Evolutionary conservation across 257 asterid genomes (phyloP), one percentile per base, ranked within the genome.

Genomic region (Nicotiana undulata): DNA sequence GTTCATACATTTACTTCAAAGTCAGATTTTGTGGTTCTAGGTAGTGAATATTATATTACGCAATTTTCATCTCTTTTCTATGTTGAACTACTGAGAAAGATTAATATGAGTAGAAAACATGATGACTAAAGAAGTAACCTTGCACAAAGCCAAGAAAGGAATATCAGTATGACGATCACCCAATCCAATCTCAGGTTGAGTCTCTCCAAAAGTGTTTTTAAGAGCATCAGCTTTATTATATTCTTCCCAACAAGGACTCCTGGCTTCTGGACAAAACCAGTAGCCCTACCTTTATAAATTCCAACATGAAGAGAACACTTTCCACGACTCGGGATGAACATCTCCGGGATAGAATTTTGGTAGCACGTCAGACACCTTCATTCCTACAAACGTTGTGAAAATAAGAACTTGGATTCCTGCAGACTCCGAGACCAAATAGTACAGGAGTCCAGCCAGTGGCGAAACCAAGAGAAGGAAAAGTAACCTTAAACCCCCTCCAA

Each of bases 171-270:
- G 87, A 61, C 93, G 74, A 29, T 91, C 93, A 6, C 95, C 93
- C 53, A 91, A 80, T 0, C 92, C 95, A 85, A 91, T 78, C 44
- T 89, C 92, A 3, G 95, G 95, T 79, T 37, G 75, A 40, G 44
- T 61, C 61, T 87, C 95, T 40, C 92, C 89, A n/a, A 91, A 87
- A 13, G 89, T 85, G 32, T 83, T 87, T 79, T 52, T 77, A 16
- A 91, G 82, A 29, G 88, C 88, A 22, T 82, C 84, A 1, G 87
- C 91, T 31, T 91, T 91, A 17, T n/a, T n/a, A n/a, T n/a, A n/a
- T 87, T 86, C 70, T 79, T 82, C 72, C 90, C 95, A 1, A 91
- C 91, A 31, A 91, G 84, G 34, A 91, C 92, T 8, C 93, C 95
- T 0, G 88, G 87, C 34, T 29, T 65, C 28, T 68, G 68, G 16